Evolutionary conservation across 1,284 basidiomycete genomes (phyloP), one percentile per base, ranked within the genome.

Genomic region (Fomitopsis schrenkii): DNA sequence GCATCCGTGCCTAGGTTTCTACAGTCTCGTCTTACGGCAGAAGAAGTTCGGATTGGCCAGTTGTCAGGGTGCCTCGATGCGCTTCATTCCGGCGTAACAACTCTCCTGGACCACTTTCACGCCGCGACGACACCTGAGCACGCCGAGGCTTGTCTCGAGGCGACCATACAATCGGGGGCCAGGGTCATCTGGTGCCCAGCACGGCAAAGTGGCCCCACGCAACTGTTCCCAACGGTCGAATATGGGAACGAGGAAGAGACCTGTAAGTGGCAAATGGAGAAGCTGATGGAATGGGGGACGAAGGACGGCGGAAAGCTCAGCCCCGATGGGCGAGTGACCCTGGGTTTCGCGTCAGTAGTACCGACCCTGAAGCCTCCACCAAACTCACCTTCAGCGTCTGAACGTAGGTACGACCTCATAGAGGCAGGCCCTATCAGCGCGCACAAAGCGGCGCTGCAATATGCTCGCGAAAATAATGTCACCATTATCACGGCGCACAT

Each of bases 51-150:
- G 54, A 70, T 73, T 41, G 72, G 74, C 19, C 69, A 72, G 55
- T 70, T 75, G 45, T 71, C 72, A 1, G 74, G 73, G 9, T 70
- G 71, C 45, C 70, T 74, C 58, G 73, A 75, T 52, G 74, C 74
- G 3, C 66, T 75, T 44, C 70, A 73, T 60, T 69, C 69, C 35
- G 72, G 74, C 48, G 72, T 73, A 19, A 73, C 72, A 26, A 72
- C 74, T 44, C 59, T 75, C 56, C 63, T 75, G 17, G 74, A 75
- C 64, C 74, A 75, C 63, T 73, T 72, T 65, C 73, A 74, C 60
- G 69, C 68, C 12, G 69, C 71, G 6, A 64, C 67, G 60, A 67
- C 68, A 4, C 68, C 68, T 7, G 71, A 67, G 58, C 71, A 73
- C 61, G 68, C 68, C n/a, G 67, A 72, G 15, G 70, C 71, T 5